Evolutionary conservation across 75 land plant species (phyloP), one percentile per base, ranked within the genome.

Genomic region (Chamaecyparis obtusa): DNA sequence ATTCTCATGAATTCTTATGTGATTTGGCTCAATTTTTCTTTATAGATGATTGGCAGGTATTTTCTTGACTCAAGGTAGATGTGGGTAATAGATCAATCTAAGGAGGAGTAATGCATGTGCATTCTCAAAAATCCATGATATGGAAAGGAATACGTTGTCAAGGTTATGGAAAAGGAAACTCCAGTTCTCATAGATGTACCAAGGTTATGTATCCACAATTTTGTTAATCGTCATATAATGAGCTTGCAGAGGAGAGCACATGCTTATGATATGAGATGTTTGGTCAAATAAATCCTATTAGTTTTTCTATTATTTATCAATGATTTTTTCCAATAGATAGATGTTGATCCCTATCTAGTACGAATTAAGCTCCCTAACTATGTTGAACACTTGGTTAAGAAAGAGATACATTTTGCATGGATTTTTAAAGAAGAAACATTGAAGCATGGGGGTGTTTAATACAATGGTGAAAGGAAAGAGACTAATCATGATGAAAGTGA

Each of bases 241-340:
- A 96, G 98, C 88, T 92, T 97, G 32, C 96, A 98, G 99, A 96
- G 98, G 89, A 90, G 99, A 90, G 98, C 99, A n/a, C 99, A 98
- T 89, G 98, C 99, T 46, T 98, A 96, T 88, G 98, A 98, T 83
- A 94, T 96, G 90, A 90, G 96, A 78, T 95, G 97, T 3, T 90
- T 95, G 49, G 94, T 96, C 71, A 98, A 98, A 83, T 98, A 98
- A 87, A 98, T 98, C 87, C 92, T 98, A 81, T 89, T 98, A 46
- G 99, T 96, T 93, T 97, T 98, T 7, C 95, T 98, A 87, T 87
- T 98, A 86, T 98, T 95, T 88, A 97, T 97, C 84, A 97, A 97
- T 81, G 99, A 96, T 85, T 96, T 96, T 87, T 96, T 98, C 43
- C 97, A 96, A 51, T 91, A 96, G 36, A 91, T 87, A 88, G 97